These are phyloP conservation scores for Flaveria ramosissima DNA, from an alignment of 129 eudicot genomes.

Conservation along the genomic window DNA sequence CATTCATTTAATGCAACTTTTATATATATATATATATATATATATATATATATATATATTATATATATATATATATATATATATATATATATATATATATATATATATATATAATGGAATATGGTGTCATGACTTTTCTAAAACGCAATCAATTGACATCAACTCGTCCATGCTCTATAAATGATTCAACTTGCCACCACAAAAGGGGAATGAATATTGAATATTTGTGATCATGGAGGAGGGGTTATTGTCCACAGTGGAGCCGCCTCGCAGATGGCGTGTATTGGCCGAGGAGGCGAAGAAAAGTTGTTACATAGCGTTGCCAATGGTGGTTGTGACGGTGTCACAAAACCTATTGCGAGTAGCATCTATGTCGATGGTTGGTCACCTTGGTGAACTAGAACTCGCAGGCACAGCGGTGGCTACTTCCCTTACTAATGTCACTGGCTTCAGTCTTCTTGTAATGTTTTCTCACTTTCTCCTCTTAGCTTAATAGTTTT, in stretches of 20 bases:
- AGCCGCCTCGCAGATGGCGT: slow-evolving; percentile 6
- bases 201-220: no score
- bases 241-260: slow-evolving; percentile 12
- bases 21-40: no score
- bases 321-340: slow-evolving; percentile 56
- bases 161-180: no score
- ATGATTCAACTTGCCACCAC: no score
- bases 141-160: no score
- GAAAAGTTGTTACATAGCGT: slow-evolving; percentile 49
- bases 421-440: slow-evolving; percentile 68
- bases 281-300: slow-evolving; percentile 48
- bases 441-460: slow-evolving; percentile 68
- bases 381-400: slow-evolving; percentile 68
- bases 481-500: no score
- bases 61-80: no score
- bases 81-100: no score
- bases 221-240: slow-evolving; percentile 30
- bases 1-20: no score
- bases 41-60: no score
- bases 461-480: slow-evolving; percentile 28
- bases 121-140: no score
- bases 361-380: slow-evolving; percentile 59
- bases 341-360: slow-evolving; percentile 54
- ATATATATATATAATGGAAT: no score
- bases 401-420: slow-evolving; percentile 52